A percentile compares a stretch with the other conserved stretches of the same genome.
Conservation (phyloP, 2,329 filamentous ascomycete genomes). For the Graphilbum fragrans region DNA sequence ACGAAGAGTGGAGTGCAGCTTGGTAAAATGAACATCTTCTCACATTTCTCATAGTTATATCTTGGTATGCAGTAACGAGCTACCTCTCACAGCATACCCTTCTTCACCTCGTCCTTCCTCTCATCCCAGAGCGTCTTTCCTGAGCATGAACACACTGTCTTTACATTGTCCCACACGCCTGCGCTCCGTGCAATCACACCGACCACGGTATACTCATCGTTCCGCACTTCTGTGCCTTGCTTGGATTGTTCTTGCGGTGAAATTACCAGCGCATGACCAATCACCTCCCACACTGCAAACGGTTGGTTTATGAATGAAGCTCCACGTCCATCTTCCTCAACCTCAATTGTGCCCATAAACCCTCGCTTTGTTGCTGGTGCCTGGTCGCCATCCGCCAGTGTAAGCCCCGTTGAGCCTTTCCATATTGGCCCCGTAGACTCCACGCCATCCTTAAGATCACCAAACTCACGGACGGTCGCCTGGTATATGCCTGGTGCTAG, state of each 20-base stretch:
- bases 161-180: constrained; percentile 98
- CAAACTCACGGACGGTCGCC: constrained; percentile 74
- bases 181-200: constrained; percentile 92
- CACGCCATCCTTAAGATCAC: constrained; percentile 78
- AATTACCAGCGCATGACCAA: constrained; percentile 84
- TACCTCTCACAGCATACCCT: constrained; percentile 72
- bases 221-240: constrained; percentile 44
- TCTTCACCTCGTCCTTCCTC: constrained; percentile 74
- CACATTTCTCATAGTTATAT: no score
- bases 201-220: constrained; percentile 76
- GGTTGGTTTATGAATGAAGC: constrained; percentile 69
- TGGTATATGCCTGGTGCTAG: constrained; percentile 70
- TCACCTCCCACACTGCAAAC: constrained; percentile 90
- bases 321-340: constrained; percentile 65
- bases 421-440: constrained; percentile 74
- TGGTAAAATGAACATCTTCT: no score
- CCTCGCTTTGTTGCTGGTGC: constrained; percentile 40
- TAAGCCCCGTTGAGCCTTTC: constrained; percentile 30
- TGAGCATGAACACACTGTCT: constrained; percentile 94
- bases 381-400: no score
- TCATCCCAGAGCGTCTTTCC: constrained; percentile 99
- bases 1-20: no score
- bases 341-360: constrained; percentile 61
- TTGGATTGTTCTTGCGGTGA: constrained; percentile 48
- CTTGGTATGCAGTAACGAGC: no score